Conservation (phyloP, 106 monocot species). For the Gastrodia elata region DNA sequence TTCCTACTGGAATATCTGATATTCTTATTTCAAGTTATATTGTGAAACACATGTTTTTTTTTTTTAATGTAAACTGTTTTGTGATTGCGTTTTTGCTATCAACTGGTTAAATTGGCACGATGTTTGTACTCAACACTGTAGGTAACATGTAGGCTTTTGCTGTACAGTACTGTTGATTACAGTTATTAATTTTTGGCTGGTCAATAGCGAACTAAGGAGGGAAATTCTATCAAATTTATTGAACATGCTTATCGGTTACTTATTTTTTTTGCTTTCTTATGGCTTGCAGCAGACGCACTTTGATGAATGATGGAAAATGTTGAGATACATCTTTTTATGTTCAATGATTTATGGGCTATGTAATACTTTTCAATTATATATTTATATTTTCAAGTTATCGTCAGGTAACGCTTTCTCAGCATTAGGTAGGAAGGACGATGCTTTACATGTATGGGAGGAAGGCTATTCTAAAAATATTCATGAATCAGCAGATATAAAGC, state of each 20-base stretch:
- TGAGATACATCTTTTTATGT: not conserved
- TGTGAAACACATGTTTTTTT: not conserved
- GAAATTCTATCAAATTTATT: not conserved
- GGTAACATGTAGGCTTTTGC: not conserved
- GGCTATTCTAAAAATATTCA: slow-evolving; percentile 50
- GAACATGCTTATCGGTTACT: not conserved
- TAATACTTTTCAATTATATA: not conserved
- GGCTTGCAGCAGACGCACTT: not conserved
- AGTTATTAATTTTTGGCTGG: not conserved
- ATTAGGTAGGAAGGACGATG: slow-evolving; percentile 73
- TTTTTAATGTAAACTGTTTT: not conserved
- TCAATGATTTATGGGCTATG: not conserved
- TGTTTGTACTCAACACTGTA: not conserved
- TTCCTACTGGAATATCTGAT: not conserved
- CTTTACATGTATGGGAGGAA: slow-evolving; percentile 64
- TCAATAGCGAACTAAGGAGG: not conserved
- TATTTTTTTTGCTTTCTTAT: not conserved
- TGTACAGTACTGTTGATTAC: not conserved
- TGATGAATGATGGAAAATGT: not conserved
- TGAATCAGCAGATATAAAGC: slow-evolving; percentile 73
- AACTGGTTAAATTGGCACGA: not conserved
- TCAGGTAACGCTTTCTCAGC: slow-evolving; percentile 81
- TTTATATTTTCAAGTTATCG: slow-evolving; percentile 9
- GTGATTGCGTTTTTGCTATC: not conserved
- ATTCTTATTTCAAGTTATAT: too few species aligned